Percentiles rank a stretch among this genome's conserved stretches.
Evolutionary conservation across 306 rosid species (phyloP).

Genomic region (Vicia sativa): DNA sequence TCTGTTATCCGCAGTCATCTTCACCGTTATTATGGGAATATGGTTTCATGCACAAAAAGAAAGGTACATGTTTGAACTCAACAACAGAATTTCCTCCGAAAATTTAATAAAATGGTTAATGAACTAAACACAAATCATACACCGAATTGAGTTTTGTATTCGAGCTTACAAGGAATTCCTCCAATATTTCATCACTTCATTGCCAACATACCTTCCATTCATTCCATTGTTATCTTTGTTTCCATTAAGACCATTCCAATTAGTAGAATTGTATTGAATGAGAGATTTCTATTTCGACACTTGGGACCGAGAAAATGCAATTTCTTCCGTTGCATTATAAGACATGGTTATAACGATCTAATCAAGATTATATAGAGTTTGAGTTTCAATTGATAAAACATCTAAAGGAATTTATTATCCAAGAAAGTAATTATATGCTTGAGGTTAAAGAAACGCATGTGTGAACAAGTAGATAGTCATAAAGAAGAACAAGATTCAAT

Average conservation of each 20-base stretch:
- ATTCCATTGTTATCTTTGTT: slow-evolving; percentile 59
- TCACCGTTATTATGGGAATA: too few relatives aligned
- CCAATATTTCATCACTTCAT: slow-evolving; percentile 67
- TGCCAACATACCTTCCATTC: slow-evolving; percentile 55
- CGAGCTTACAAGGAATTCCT: slow-evolving; percentile 73
- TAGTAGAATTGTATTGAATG: slow-evolving; percentile 47
- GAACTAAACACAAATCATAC: too few relatives aligned
- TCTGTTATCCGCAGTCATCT: too few relatives aligned
- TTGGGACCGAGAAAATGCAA: slow-evolving; percentile 54
- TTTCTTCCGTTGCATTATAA: slow-evolving; percentile 63
- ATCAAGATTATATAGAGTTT: slow-evolving; percentile 45
- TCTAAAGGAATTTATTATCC: slow-evolving; percentile 55
- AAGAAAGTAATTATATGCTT: too few relatives aligned
- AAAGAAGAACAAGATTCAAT: too few relatives aligned
- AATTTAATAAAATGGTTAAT: too few relatives aligned
- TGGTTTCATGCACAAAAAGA: too few relatives aligned
- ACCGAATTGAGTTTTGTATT: slow-evolving; percentile 63
- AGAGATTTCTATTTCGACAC: slow-evolving; percentile 59
- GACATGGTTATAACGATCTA: slow-evolving; percentile 62
- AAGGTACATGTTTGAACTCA: too few relatives aligned
- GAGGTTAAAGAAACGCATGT: too few relatives aligned
- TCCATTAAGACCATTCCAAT: slow-evolving; percentile 62
- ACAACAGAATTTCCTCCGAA: too few relatives aligned
- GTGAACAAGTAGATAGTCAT: too few relatives aligned
- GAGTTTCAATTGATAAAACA: slow-evolving; percentile 54